Evolutionary conservation across 345 rosid species (phyloP), one percentile per base, ranked within the genome.

Genomic region (Turnera subulata): DNA sequence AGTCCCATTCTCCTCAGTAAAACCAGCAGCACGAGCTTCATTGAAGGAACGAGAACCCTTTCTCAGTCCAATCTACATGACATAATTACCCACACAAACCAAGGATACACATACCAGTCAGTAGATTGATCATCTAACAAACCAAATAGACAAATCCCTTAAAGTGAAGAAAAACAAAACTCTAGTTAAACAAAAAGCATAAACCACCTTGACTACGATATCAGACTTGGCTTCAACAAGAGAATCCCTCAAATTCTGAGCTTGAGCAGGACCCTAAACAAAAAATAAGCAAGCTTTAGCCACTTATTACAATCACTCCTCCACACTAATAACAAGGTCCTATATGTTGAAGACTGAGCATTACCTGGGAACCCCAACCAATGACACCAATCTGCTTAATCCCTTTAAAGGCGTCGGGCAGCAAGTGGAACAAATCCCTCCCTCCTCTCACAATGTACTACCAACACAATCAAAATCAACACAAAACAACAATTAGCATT

Each of bases 341-440:
- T n/a, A n/a, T n/a, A n/a, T n/a, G n/a, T n/a, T n/a, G n/a, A n/a
- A n/a, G n/a, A n/a, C n/a, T n/a, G n/a, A n/a, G n/a, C n/a, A n/a
- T n/a, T n/a, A 88, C 95, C 88, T 91, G 96, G 23, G 98, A 91
- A 17, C 96, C 98, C 98, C 92, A 91, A 13, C 96, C 98, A 53
- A 91, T 78, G 6, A 91, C 95, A 17, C 96, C 98, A 50, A 91
- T 91, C 74, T 91, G 96, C 81, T 84, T 84, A 64, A 91, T 75
- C 21, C 98, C 98, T 62, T 82, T 86, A 67, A 91, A 81, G 29
- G 95, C 95, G 54, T 84, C 92, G 0, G 90, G 90, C 58, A 88
- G 71, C 80, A 82, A 72, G 26, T 78, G 77, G 81, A 91, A 91
- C 78, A 91, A 77, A 67, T 91, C 84, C 55, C 98, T 84, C 26